Evolutionary conservation across 768 basidiomycete genomes (phyloP).

Genomic region (Arthromyces matolae): DNA sequence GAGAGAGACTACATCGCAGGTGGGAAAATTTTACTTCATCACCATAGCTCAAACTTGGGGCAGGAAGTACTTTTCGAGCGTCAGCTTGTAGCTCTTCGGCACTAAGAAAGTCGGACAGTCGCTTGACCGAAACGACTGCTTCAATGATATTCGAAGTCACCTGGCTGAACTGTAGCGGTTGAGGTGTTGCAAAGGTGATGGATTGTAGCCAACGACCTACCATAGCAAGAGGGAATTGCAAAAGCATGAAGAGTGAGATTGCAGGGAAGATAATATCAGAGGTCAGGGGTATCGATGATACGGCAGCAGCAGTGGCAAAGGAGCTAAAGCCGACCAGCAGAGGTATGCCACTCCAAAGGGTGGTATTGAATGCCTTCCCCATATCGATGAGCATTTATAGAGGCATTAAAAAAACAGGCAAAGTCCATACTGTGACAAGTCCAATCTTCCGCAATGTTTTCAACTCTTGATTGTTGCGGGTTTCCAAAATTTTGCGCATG

Average conservation of each 20-base stretch:
- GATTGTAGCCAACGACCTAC: constrained; percentile 40
- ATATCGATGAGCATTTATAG: too few relatives aligned
- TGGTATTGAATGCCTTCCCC: constrained; percentile 49
- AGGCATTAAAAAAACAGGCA: background rate
- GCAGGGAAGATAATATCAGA: constrained; percentile 95
- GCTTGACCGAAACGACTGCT: constrained; percentile 77
- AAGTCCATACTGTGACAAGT: constrained; percentile 51
- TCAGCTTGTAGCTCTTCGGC: constrained; percentile 80
- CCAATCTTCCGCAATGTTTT: constrained; percentile 83
- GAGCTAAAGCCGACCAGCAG: constrained; percentile 80
- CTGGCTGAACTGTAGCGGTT: constrained; percentile 51
- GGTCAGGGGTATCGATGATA: constrained; percentile 68
- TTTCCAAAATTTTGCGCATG: constrained; percentile 68
- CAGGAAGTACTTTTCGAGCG: constrained; percentile 55
- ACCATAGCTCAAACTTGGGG: constrained; percentile 42
- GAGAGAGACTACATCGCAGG: background rate
- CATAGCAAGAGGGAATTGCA: constrained; percentile 86
- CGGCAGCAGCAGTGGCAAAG: constrained; percentile 66
- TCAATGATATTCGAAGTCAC: constrained; percentile 83
- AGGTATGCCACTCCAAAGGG: constrained; percentile 69
- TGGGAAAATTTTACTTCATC: constrained; percentile 45
- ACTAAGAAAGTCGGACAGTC: constrained; percentile 70
- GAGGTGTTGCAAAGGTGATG: background rate
- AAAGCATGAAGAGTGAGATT: constrained; percentile 83
- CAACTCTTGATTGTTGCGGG: constrained; percentile 81